Evolutionary conservation across 2,329 filamentous ascomycete genomes (phyloP).

Genomic region (Aspergillus phoenicis): DNA sequence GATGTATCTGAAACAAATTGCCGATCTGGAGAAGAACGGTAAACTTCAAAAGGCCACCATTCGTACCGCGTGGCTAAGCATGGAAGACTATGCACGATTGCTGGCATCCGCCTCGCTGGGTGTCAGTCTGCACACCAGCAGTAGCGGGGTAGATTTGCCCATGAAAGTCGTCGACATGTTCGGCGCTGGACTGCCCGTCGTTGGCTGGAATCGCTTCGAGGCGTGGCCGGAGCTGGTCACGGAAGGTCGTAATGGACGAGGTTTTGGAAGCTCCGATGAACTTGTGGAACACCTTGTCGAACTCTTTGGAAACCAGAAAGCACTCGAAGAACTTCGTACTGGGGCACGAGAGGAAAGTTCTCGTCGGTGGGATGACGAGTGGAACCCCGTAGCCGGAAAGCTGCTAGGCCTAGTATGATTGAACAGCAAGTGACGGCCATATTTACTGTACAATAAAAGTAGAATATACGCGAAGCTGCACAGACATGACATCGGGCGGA

Average conservation of each 20-base stretch:
- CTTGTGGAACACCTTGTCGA: slow-evolving; percentile 65
- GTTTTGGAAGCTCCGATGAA: slow-evolving; percentile 73
- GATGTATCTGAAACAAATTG: slow-evolving; percentile 70
- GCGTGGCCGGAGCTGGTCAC: slow-evolving; percentile 89
- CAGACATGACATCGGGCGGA: background rate
- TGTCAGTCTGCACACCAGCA: slow-evolving; percentile 88
- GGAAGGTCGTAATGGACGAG: slow-evolving; percentile 81
- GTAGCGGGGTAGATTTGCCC: slow-evolving; percentile 89
- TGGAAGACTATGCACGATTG: slow-evolving; percentile 79
- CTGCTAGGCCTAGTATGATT: slow-evolving; percentile 58
- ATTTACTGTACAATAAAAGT: background rate
- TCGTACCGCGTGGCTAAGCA: slow-evolving; percentile 80
- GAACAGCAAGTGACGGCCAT: background rate
- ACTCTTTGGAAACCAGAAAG: slow-evolving; percentile 61
- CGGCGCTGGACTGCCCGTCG: slow-evolving; percentile 86
- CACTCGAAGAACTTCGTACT: slow-evolving; percentile 63
- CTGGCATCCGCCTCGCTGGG: slow-evolving; percentile 86
- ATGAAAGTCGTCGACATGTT: slow-evolving; percentile 99
- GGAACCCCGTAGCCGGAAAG: slow-evolving; percentile 78
- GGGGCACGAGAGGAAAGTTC: slow-evolving; percentile 75
- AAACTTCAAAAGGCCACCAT: slow-evolving; percentile 72
- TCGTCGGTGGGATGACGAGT: slow-evolving; percentile 87
- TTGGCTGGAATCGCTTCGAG: slow-evolving; percentile 81
- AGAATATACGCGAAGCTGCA: background rate
- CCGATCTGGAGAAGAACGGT: slow-evolving; percentile 60